phyloP scores from a whole-genome alignment of 2,329 filamentous ascomycete genomes.

The Colletotrichum sp. region DNA sequence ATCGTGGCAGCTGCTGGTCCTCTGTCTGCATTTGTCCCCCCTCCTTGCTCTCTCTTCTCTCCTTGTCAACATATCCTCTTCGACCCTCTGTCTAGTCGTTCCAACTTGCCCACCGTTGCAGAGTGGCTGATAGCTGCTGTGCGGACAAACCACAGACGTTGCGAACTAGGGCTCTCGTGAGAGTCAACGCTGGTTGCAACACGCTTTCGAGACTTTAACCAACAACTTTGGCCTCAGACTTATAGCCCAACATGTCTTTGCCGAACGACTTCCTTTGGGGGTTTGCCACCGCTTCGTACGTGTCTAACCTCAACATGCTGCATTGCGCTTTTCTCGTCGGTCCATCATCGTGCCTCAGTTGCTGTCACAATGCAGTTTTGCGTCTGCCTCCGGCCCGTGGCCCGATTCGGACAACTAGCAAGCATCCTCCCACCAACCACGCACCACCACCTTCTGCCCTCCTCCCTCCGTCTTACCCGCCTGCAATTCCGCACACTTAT shows the following conservation, averaged over 20 bases:
- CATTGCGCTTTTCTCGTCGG: neutral
- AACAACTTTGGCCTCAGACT: slow-evolving; percentile 3
- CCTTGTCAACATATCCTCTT: neutral
- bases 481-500: neutral
- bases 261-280: slow-evolving; percentile 79
- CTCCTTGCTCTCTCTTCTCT: neutral
- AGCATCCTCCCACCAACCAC: neutral
- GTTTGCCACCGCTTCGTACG: slow-evolving; percentile 78
- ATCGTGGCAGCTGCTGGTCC: neutral
- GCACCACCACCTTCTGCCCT: neutral
- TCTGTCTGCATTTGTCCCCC: neutral
- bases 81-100: neutral
- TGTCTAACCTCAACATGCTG: slow-evolving; percentile 22
- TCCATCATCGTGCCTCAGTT: neutral
- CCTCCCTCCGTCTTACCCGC: slow-evolving; percentile 11
- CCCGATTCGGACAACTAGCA: slow-evolving; percentile 16
- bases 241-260: slow-evolving; percentile 53
- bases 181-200: neutral
- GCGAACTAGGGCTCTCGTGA: neutral
- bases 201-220: neutral
- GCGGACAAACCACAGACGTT: neutral
- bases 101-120: neutral
- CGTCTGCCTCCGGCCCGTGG: neutral
- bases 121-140: neutral
- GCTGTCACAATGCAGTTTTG: slow-evolving; percentile 3